phyloP scores from a whole-genome alignment of 768 basidiomycete species.

The Sistotremastrum suecicum region DNA sequence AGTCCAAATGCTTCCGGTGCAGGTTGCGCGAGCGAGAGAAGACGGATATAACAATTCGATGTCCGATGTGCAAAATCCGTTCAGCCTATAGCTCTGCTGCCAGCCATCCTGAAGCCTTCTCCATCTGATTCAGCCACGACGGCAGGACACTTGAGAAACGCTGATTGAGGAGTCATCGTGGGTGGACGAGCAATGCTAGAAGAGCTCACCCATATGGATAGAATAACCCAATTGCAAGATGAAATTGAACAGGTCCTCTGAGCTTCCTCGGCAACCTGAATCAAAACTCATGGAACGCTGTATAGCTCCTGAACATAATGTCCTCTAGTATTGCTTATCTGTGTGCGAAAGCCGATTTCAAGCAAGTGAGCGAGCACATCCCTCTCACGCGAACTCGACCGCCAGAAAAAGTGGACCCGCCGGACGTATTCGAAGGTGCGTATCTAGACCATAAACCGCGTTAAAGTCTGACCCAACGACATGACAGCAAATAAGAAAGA shows the following conservation, averaged over 20 bases:
- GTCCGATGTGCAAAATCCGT: too few species aligned
- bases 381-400: conserved; percentile 76
- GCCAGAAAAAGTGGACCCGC: conserved; percentile 54
- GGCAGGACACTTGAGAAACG: too few species aligned
- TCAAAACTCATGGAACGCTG: background rate
- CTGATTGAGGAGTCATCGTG: background rate
- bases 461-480: background rate
- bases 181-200: conserved; percentile 71
- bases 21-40: too few species aligned
- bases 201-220: conserved; percentile 89
- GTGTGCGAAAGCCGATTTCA: conserved; percentile 58
- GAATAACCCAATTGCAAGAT: conserved; percentile 91
- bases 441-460: background rate
- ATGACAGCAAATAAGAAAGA: conserved; percentile 66
- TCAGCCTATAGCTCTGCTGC: too few species aligned
- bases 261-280: background rate
- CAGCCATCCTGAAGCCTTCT: too few species aligned
- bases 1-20: too few species aligned
- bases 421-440: conserved; percentile 64
- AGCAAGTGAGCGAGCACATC: conserved; percentile 62
- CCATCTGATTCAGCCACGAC: too few species aligned
- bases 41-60: too few species aligned
- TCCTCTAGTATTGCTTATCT: conserved; percentile 71
- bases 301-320: conserved; percentile 78
- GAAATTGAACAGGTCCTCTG: conserved; percentile 66